Evolutionary conservation across 202 grass and related monocot species (phyloP).

Genomic region (Zizania palustris): DNA sequence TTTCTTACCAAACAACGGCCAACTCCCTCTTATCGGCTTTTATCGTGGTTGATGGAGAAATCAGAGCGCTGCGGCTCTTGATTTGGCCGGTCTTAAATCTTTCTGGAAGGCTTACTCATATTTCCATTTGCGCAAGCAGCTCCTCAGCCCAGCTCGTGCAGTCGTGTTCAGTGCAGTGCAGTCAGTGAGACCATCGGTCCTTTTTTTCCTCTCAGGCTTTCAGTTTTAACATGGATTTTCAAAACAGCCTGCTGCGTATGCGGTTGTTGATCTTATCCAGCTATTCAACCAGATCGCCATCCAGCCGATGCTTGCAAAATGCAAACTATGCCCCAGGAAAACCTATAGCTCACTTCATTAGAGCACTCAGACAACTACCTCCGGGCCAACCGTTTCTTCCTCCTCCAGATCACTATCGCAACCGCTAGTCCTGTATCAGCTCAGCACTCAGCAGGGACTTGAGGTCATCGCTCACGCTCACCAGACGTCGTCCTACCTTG

Average conservation of each 20-base stretch:
- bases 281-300: too few relatives aligned
- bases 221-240: too few relatives aligned
- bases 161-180: neutral
- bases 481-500: neutral
- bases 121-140: conserved; percentile 4
- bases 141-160: neutral
- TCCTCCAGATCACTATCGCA: neutral
- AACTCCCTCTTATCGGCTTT: neutral
- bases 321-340: neutral
- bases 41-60: neutral
- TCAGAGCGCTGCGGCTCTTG: neutral
- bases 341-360: neutral
- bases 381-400: neutral
- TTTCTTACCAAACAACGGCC: conserved; percentile 26
- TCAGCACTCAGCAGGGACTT: neutral
- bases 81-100: conserved; percentile 8
- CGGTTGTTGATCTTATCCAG: too few relatives aligned
- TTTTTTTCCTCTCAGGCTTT: too few relatives aligned
- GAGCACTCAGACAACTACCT: neutral
- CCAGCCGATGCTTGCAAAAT: neutral
- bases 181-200: too few relatives aligned
- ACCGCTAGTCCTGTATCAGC: too few relatives aligned
- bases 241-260: too few relatives aligned
- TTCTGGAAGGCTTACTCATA: conserved; percentile 11
- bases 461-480: neutral